These are phyloP conservation scores for Nepenthes gracilis DNA, from an alignment of 148 eudicot genomes.

Conservation along the genomic window DNA sequence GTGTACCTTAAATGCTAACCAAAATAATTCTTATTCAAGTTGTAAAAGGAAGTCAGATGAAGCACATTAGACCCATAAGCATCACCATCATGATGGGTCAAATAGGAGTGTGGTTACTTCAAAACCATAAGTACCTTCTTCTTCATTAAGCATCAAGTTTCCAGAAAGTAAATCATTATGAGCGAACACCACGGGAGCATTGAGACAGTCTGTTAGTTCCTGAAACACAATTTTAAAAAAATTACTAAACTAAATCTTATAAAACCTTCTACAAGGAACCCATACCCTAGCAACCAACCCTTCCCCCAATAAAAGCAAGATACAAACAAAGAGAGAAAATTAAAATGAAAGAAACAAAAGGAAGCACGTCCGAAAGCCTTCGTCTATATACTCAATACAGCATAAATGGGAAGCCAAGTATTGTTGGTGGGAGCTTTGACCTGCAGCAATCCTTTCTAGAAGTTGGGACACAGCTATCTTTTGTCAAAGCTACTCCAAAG, in stretches of 20 bases:
- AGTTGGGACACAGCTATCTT: too few relatives aligned
- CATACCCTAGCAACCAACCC: too few relatives aligned
- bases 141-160: conserved; percentile 83
- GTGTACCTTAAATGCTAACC: neutral
- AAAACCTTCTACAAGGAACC: neutral
- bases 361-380: too few relatives aligned
- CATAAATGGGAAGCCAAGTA: too few relatives aligned
- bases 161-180: conserved; percentile 97
- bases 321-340: too few relatives aligned
- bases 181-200: conserved; percentile 80
- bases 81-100: neutral
- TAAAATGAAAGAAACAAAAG: too few relatives aligned
- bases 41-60: neutral
- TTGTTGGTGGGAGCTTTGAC: too few relatives aligned
- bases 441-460: too few relatives aligned
- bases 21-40: neutral
- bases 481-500: too few relatives aligned
- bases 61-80: neutral
- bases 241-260: conserved; percentile 1
- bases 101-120: neutral
- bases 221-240: conserved; percentile 26
- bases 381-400: too few relatives aligned
- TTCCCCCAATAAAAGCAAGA: too few relatives aligned
- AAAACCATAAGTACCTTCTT: conserved; percentile 38
- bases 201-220: conserved; percentile 57